Base-by-base conservation (phyloP, 768 basidiomycete genomes). In the Neoboletus brunneissimus region DNA sequence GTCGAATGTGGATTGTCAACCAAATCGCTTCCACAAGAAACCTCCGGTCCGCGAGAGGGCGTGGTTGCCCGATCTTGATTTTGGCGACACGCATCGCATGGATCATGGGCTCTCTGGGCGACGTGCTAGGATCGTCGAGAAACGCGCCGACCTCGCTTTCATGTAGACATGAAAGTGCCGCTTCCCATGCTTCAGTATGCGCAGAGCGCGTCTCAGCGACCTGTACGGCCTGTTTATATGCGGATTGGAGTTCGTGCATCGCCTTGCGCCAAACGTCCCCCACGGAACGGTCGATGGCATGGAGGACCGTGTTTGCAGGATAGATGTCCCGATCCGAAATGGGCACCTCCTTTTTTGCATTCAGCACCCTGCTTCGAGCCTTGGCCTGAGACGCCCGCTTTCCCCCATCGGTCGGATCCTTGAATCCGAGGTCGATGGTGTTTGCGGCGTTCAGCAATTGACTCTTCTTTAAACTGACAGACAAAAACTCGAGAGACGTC, bases 21-120 rank as follows among this genome's bases (percentile, higher is more conserved):
- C 81, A 82, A 51, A 85, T 75, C 0, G 84, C 85, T 64, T 88
- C 86, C 9, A 87, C 81, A 13, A 78, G 60, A 69, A 83, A 85
- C 37, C 84, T 76, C 42, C 75, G 75, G 66, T 87, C 85, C 0
- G 83, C 84, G 8, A 76, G 77, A 8, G 84, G 87, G 43, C 76
- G 78, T 0, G 80, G 76, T 60, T 81, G 81, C 0, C 86, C 87
- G 20, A 88, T 76, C 46, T 79, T 72, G 43, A 76, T 67, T 57
- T 68, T 77, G 0, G 85, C 82, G 41, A 78, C 67, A 22, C 76
- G 74, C 75, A 86, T 76, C 2, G 84, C 83, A 54, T 78, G 64
- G 50, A 78, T 75, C 56, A 77, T 62, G 0, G 81, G 84, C 20
- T 72, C 64, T 35, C 74, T 65, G 2, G 81, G 77, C 7, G 75